Conservation (phyloP, 2,329 filamentous ascomycete genomes). For the Aspergillus sojae region DNA sequence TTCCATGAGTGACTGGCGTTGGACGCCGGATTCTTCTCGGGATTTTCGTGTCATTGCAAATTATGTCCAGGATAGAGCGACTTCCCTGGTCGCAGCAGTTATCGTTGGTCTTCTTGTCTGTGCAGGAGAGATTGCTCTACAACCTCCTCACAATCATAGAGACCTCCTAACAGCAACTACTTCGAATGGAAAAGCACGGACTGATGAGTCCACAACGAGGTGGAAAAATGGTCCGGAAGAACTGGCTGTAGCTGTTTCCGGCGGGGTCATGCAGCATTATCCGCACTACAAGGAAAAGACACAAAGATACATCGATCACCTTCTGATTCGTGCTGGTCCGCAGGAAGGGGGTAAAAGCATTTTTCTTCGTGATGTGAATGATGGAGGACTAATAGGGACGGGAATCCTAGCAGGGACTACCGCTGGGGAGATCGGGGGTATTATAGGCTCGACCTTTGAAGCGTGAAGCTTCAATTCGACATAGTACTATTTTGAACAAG, state of each 20-base stretch:
- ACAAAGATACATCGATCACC: slow-evolving; percentile 66
- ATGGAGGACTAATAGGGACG: slow-evolving; percentile 56
- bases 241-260: slow-evolving; percentile 74
- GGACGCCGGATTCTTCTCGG: slow-evolving; percentile 63
- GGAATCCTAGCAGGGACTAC: slow-evolving; percentile 54
- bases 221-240: slow-evolving; percentile 52
- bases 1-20: slow-evolving; percentile 51
- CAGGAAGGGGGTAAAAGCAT: slow-evolving; percentile 51
- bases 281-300: slow-evolving; percentile 69
- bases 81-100: slow-evolving; percentile 70
- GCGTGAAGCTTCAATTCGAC: neutral
- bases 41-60: slow-evolving; percentile 66
- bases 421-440: slow-evolving; percentile 33
- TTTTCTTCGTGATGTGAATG: slow-evolving; percentile 52
- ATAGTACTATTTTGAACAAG: neutral
- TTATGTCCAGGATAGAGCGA: slow-evolving; percentile 69
- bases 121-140: slow-evolving; percentile 62
- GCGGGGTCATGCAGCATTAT: slow-evolving; percentile 75
- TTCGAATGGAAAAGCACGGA: slow-evolving; percentile 17
- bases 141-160: neutral
- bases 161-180: too few relatives aligned
- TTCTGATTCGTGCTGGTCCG: slow-evolving; percentile 44
- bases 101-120: slow-evolving; percentile 68
- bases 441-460: slow-evolving; percentile 22
- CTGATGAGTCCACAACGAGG: slow-evolving; percentile 17